Base-by-base conservation (phyloP, 75 land plant genomes). In the Gnetum montanum region DNA sequence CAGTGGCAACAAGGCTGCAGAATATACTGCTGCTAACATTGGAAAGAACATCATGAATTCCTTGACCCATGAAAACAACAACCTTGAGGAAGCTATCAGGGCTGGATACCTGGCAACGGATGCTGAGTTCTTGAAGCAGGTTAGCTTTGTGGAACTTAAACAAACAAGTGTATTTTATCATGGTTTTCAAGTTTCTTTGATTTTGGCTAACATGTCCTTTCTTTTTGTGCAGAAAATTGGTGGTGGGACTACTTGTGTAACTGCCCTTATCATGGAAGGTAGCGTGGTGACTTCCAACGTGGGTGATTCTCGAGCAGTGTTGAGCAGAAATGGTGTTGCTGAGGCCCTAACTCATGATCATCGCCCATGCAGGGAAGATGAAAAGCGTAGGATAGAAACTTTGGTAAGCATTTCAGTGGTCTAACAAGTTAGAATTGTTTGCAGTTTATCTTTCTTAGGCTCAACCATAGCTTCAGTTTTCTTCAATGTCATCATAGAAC, bases 231-330 rank as follows among this genome's bases (percentile, higher is more conserved):
- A 79, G 83, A 62, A 60, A 26, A 20, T 81, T 4, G 38, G 67
- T 8, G 58, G 84, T 46, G 88, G 88, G 36, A 70, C 77, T 25
- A 73, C 82, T 66, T 70, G 76, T 27, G 77, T 83, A 4, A 82
- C 81, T 13, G 78, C 66, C 12, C 53, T 85, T 6, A 10, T 85
- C 15, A 70, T 43, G 25, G 67, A 68, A 26, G 82, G 81, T 6
- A 50, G 67, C 6, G n/a, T 81, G 35, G 70, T 73, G 11, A 72
- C 66, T 3, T 76, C 89, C 20, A 85, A 82, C 62, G 78, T 73
- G 18, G 89, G 89, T 0, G 89, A 85, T 49, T 77, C 82, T 38
- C 65, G 75, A 37, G 82, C 76, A 29, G 86, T 85, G 34, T 18
- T 85, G 62, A 62, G 85, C 50, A 68, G 75, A 29, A 67, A 72